Conservation (phyloP, 805 yeast genomes). For the Suhomyces sp. region DNA sequence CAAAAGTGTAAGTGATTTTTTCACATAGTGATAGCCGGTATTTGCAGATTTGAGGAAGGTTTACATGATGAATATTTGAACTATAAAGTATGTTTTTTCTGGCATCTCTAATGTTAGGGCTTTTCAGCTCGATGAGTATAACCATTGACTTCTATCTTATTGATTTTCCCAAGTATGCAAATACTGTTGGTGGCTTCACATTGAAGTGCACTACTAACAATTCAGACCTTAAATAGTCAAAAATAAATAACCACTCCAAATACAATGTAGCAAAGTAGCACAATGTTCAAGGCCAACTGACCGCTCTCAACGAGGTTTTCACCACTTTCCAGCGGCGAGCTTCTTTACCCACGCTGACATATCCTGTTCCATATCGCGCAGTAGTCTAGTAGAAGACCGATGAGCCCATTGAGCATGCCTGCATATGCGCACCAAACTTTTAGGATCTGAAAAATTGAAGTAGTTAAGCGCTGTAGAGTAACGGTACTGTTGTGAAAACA, state of each 20-base stretch:
- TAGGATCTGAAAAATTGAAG: background rate
- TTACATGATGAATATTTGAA: constrained; percentile 37
- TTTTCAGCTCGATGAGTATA: constrained; percentile 76
- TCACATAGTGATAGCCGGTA: background rate
- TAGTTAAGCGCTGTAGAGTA: background rate
- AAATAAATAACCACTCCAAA: background rate
- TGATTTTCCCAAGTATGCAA: background rate
- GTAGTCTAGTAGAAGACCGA: background rate
- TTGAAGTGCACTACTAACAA: background rate
- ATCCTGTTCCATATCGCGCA: background rate
- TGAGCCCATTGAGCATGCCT: background rate
- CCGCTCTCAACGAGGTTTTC: too few relatives aligned
- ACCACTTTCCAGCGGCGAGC: background rate
- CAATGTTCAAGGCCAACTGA: too few relatives aligned
- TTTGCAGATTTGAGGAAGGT: background rate
- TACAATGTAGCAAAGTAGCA: background rate
- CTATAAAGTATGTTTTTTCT: constrained; percentile 59
- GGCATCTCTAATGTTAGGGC: constrained; percentile 93
- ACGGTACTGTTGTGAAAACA: background rate
- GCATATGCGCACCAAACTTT: background rate
- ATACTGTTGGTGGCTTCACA: background rate
- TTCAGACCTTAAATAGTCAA: background rate
- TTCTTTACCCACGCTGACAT: background rate
- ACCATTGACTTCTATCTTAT: constrained; percentile 48
- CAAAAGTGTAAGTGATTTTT: constrained; percentile 1